phyloP scores from a whole-genome alignment of 352 stramenopile genomes.

The Globisporangium megalacanthum region DNA sequence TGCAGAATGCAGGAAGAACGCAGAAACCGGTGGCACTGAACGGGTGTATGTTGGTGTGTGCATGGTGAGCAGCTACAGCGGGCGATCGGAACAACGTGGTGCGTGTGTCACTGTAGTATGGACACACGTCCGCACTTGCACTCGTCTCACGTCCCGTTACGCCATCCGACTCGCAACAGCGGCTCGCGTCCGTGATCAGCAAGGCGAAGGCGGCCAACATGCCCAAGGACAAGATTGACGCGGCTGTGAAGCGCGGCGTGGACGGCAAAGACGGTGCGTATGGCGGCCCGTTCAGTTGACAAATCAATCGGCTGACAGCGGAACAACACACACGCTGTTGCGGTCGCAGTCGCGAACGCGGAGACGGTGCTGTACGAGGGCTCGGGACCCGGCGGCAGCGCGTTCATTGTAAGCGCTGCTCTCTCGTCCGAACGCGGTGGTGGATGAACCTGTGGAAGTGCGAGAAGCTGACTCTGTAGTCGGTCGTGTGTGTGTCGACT shows the following conservation, averaged over 20 bases:
- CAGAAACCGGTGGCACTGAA: too few relatives aligned
- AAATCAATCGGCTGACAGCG: neutral
- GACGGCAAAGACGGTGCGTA: slow-evolving; percentile 64
- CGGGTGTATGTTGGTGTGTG: neutral
- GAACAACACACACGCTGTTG: too few relatives aligned
- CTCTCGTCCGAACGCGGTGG: neutral
- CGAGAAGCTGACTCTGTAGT: neutral
- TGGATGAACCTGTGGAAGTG: neutral
- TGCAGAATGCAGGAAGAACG: too few relatives aligned
- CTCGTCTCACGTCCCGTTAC: too few relatives aligned
- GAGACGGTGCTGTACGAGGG: slow-evolving; percentile 79
- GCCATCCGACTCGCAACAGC: slow-evolving; percentile 11
- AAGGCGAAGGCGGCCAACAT: slow-evolving; percentile 82
- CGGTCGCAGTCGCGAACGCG: slow-evolving; percentile 36
- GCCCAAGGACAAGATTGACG: slow-evolving; percentile 80
- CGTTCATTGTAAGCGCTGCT: slow-evolving; percentile 33
- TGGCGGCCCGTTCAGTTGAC: neutral
- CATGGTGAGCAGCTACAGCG: slow-evolving; percentile 25
- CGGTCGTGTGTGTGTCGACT: slow-evolving; percentile 1
- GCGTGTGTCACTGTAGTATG: slow-evolving; percentile 8
- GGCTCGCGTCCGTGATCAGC: slow-evolving; percentile 43
- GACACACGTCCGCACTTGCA: too few relatives aligned
- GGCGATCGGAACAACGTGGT: slow-evolving; percentile 73
- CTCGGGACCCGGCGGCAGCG: slow-evolving; percentile 61
- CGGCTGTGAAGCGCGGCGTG: slow-evolving; percentile 75